These are phyloP conservation scores for Aechmea fasciata DNA, from an alignment of 176 grass and related monocot species.

Conservation along the genomic window DNA sequence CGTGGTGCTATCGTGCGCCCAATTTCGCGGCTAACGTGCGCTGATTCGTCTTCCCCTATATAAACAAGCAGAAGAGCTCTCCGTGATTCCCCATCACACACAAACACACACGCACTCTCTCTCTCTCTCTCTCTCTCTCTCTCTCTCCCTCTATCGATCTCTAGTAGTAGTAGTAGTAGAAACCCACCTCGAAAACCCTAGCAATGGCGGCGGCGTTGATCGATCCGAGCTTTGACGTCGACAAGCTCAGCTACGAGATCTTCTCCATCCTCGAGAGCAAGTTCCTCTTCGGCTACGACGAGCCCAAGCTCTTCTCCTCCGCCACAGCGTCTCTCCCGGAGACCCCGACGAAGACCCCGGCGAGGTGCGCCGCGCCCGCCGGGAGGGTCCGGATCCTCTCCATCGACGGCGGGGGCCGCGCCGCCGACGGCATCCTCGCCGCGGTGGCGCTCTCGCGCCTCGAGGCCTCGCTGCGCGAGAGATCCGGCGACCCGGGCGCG, in stretches of 20 bases:
- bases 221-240: background rate
- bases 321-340: background rate
- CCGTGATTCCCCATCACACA: background rate
- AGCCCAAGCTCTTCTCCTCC: background rate
- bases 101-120: too few species aligned
- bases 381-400: conserved; percentile 49
- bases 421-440: conserved; percentile 48
- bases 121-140: background rate
- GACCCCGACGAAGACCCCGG: conserved; percentile 16
- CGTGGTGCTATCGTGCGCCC: background rate
- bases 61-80: background rate
- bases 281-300: conserved; percentile 45
- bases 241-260: conserved; percentile 66
- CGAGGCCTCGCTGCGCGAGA: conserved; percentile 37
- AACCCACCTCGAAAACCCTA: background rate
- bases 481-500: conserved; percentile 23
- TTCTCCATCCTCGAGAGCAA: conserved; percentile 63
- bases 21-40: background rate
- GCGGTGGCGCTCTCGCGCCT: conserved; percentile 38
- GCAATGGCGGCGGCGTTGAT: too few species aligned
- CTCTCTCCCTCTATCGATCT: background rate
- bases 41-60: background rate
- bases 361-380: background rate
- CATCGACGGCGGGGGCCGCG: conserved; percentile 44
- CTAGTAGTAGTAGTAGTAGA: background rate